phyloP scores from a whole-genome alignment of 768 basidiomycete genomes.

The Amylocystis lapponica region DNA sequence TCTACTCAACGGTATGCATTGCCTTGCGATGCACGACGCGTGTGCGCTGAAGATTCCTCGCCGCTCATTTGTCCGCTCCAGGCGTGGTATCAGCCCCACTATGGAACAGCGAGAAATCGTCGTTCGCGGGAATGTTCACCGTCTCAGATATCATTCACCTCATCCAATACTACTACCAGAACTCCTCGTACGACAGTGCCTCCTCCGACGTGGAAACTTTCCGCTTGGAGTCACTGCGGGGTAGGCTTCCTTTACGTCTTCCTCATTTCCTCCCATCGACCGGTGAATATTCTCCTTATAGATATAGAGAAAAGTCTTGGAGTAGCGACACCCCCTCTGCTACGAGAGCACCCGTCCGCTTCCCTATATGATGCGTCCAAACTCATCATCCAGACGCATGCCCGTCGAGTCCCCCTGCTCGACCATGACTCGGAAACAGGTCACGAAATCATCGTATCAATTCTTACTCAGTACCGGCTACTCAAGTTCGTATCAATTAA shows the following conservation, averaged over 20 bases:
- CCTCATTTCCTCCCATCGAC: constrained; percentile 1
- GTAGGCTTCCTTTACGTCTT: constrained; percentile 36
- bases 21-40: not conserved
- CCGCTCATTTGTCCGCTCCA: constrained; percentile 25
- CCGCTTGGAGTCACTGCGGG: constrained; percentile 81
- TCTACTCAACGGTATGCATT: constrained; percentile 60
- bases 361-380: constrained; percentile 88
- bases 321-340: constrained; percentile 87
- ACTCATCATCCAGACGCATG: constrained; percentile 90
- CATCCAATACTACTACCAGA: constrained; percentile 96
- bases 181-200: constrained; percentile 75
- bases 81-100: constrained; percentile 97
- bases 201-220: constrained; percentile 90
- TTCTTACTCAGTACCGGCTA: constrained; percentile 94
- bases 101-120: constrained; percentile 93
- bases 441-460: constrained; percentile 92
- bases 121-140: constrained; percentile 97
- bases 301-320: constrained; percentile 92
- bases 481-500: constrained; percentile 99
- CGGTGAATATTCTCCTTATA: constrained; percentile 28
- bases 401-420: constrained; percentile 88
- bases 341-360: constrained; percentile 81
- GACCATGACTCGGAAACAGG: constrained; percentile 92
- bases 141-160: constrained; percentile 99
- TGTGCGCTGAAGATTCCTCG: not conserved